A percentile compares a stretch with the other conserved stretches of the same genome.
These are phyloP conservation scores for Coemansia sp. DNA, from an alignment of 192 early-diverging fungal species.

Conservation along the genomic window DNA sequence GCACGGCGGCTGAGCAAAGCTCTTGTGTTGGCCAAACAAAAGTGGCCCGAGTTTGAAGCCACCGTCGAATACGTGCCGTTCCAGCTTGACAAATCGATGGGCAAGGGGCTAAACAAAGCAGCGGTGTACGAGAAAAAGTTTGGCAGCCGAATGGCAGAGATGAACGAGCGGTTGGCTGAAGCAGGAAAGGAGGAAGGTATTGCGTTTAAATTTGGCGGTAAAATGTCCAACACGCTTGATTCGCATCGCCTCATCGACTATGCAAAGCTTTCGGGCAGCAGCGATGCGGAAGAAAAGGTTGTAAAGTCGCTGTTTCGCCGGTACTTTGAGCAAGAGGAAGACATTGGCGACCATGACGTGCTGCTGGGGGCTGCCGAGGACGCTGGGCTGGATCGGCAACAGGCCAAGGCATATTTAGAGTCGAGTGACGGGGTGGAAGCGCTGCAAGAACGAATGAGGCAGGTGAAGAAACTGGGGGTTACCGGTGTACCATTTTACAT, in stretches of 20 bases:
- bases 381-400: conserved; percentile 59
- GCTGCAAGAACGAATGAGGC: conserved; percentile 52
- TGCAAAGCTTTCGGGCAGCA: conserved; percentile 46
- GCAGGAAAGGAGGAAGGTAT: conserved; percentile 69
- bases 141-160: conserved; percentile 58
- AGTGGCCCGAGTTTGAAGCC: conserved; percentile 58
- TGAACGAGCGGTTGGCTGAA: conserved; percentile 56
- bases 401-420: conserved; percentile 55
- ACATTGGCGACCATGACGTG: conserved; percentile 62
- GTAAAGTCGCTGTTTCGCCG: conserved; percentile 63
- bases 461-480: conserved; percentile 51
- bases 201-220: conserved; percentile 63
- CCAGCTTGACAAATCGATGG: conserved; percentile 63
- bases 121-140: conserved; percentile 66
- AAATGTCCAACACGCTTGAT: conserved; percentile 64
- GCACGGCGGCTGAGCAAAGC: conserved; percentile 71
- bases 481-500: conserved; percentile 73
- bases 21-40: conserved; percentile 46
- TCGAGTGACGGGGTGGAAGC: conserved; percentile 58
- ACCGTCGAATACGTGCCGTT: conserved; percentile 66
- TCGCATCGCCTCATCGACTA: conserved; percentile 67
- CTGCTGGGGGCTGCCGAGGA: conserved; percentile 59
- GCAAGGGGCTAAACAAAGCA: conserved; percentile 54
- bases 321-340: conserved; percentile 74
- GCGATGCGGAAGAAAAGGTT: conserved; percentile 55